A percentile compares a stretch with the other conserved stretches of the same genome.
Conservation (phyloP, 2,329 filamentous ascomycete species). For the Polychaeton citri region DNA sequence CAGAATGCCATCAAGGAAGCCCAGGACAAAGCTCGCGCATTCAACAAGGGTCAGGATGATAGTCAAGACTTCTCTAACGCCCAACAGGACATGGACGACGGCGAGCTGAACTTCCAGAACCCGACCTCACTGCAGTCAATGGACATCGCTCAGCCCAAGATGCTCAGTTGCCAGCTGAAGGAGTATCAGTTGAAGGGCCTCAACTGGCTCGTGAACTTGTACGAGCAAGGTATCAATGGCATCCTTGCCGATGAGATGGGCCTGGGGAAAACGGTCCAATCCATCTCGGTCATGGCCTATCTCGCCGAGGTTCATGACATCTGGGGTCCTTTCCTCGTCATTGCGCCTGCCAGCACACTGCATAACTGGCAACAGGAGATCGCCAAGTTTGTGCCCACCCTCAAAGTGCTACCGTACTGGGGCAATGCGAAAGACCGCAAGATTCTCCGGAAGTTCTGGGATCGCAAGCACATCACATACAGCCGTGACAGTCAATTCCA, state of each 20-base stretch:
- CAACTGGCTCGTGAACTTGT: slow-evolving; percentile 97
- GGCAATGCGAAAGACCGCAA: slow-evolving; percentile 89
- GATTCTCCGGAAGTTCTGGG: slow-evolving; percentile 96
- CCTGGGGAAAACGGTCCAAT: slow-evolving; percentile 97
- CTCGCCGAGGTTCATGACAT: slow-evolving; percentile 95
- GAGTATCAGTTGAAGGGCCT: slow-evolving; percentile 98
- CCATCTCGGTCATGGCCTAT: slow-evolving; percentile 98
- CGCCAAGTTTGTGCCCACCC: slow-evolving; percentile 78
- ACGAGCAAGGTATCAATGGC: slow-evolving; percentile 99
- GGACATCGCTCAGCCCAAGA: slow-evolving; percentile 84
- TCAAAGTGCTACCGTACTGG: slow-evolving; percentile 97
- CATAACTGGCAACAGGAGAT: slow-evolving; percentile 99
- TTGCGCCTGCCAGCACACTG: slow-evolving; percentile 86
- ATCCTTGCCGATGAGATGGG: slow-evolving; percentile 99
- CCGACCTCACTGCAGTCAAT: slow-evolving; percentile 89
- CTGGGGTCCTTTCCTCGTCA: slow-evolving; percentile 94
- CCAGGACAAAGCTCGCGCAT: slow-evolving; percentile 80
- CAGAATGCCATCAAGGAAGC: slow-evolving; percentile 92
- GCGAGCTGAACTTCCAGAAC: slow-evolving; percentile 99
- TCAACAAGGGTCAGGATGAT: slow-evolving; percentile 60
- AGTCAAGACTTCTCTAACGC: slow-evolving; percentile 29
- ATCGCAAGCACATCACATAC: slow-evolving; percentile 93
- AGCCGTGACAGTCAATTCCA: slow-evolving; percentile 88
- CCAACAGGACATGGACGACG: slow-evolving; percentile 51
- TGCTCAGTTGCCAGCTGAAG: slow-evolving; percentile 87